phyloP scores from a whole-genome alignment of 2,329 filamentous ascomycete species.

The Bipolaris oryzae region DNA sequence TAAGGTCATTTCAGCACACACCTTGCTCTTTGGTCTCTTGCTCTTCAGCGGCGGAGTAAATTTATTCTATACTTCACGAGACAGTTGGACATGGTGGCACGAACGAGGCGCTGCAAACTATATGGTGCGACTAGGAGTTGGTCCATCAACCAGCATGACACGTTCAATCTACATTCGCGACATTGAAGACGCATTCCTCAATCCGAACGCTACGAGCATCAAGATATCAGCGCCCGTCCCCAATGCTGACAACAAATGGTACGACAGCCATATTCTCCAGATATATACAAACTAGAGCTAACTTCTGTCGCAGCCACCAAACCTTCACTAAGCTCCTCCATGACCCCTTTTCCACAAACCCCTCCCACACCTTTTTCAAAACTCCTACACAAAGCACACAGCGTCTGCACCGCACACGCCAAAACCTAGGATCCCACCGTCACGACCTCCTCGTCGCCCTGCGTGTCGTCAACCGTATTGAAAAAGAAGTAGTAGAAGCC shows the following conservation, averaged over 20 bases:
- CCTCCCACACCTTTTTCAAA: conserved; percentile 28
- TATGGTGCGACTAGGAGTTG: conserved; percentile 81
- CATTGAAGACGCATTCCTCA: conserved; percentile 67
- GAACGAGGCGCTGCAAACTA: conserved; percentile 81
- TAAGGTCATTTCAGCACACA: conserved; percentile 73
- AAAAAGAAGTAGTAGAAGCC: conserved; percentile 80
- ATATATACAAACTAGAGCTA: conserved; percentile 7
- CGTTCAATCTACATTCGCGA: conserved; percentile 84
- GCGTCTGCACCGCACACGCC: conserved; percentile 76
- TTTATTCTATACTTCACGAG: conserved; percentile 73
- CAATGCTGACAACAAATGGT: conserved; percentile 39
- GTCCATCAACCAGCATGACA: conserved; percentile 80
- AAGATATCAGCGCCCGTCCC: conserved; percentile 24
- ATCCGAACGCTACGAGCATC: conserved; percentile 43
- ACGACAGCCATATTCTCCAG: background rate
- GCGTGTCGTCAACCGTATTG: conserved; percentile 86
- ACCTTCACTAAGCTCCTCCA: conserved; percentile 47
- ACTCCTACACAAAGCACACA: conserved; percentile 48
- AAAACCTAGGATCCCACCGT: conserved; percentile 80
- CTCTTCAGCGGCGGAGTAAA: conserved; percentile 74
- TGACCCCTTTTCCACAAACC: conserved; percentile 24
- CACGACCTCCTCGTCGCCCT: conserved; percentile 92
- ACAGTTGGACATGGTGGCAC: conserved; percentile 79
- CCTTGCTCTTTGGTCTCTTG: conserved; percentile 73
- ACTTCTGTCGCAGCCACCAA: conserved; percentile 34